These are phyloP conservation scores for Carex parvula DNA, from an alignment of 176 grass and related monocot species.

Conservation along the genomic window DNA sequence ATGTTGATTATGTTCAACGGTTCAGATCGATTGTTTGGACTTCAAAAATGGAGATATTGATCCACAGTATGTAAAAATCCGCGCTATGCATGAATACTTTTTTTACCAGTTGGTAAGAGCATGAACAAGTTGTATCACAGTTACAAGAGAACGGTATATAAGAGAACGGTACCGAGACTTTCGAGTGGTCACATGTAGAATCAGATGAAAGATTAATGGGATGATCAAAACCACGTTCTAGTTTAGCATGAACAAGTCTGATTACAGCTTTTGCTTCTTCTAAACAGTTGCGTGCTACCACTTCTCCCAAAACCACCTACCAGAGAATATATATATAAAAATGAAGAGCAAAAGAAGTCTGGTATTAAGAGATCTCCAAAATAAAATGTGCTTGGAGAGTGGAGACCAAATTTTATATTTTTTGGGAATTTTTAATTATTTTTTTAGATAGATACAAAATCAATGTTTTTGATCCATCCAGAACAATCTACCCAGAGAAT, in stretches of 20 bases:
- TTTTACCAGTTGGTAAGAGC: neutral
- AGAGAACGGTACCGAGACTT: neutral
- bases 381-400: too few relatives aligned
- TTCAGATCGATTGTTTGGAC: too few relatives aligned
- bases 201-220: slow-evolving; percentile 32
- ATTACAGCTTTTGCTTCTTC: slow-evolving; percentile 78
- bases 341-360: neutral
- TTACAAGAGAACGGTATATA: neutral
- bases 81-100: too few relatives aligned
- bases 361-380: neutral
- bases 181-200: slow-evolving; percentile 29
- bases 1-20: too few relatives aligned
- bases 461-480: slow-evolving; percentile 7
- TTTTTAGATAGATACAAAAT: too few relatives aligned
- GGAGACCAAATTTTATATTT: too few relatives aligned
- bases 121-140: neutral
- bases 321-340: neutral
- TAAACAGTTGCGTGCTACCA: slow-evolving; percentile 58
- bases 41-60: too few relatives aligned
- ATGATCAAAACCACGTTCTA: slow-evolving; percentile 67
- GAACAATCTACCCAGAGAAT: neutral
- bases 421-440: too few relatives aligned
- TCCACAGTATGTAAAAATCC: too few relatives aligned
- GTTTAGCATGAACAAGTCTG: slow-evolving; percentile 68
- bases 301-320: slow-evolving; percentile 59